These are phyloP conservation scores for Epichloe gansuensis DNA, from an alignment of 2,329 filamentous ascomycete species.

Conservation along the genomic window DNA sequence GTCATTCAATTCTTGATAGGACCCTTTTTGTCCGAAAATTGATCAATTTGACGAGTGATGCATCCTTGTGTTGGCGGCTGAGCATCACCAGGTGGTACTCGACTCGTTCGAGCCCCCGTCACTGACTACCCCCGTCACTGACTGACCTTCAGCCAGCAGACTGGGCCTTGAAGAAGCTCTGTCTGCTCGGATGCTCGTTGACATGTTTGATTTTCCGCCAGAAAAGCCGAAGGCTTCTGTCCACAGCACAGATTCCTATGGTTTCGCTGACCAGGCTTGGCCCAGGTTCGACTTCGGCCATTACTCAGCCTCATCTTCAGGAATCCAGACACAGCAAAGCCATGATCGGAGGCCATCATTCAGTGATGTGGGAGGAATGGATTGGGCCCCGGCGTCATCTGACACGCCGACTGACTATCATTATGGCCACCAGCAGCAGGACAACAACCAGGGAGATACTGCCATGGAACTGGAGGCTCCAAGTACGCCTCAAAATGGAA, in stretches of 20 bases:
- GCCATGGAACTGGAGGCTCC: constrained; percentile 18
- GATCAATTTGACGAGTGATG: constrained; percentile 24
- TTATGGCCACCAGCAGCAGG: constrained; percentile 10
- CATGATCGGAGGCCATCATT: constrained; percentile 17
- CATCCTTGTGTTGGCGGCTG: constrained; percentile 22
- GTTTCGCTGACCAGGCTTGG: constrained; percentile 21
- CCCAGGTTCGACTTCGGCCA: constrained; percentile 18
- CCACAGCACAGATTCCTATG: constrained; percentile 17
- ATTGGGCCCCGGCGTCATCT: constrained; percentile 23
- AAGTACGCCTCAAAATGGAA: constrained; percentile 11
- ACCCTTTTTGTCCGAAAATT: constrained; percentile 19
- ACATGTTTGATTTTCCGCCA: constrained; percentile 25
- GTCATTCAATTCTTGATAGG: constrained; percentile 18
- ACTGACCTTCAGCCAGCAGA: constrained; percentile 22
- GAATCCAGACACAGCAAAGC: constrained; percentile 11
- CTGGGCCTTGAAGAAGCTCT: constrained; percentile 16
- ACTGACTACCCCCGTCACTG: constrained; percentile 24
- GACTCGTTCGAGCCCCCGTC: constrained; percentile 26
- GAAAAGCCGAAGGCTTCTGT: constrained; percentile 20
- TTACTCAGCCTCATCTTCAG: constrained; percentile 12
- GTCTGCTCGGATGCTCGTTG: constrained; percentile 20
- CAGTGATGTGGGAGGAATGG: constrained; percentile 20
- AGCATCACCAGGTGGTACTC: constrained; percentile 24
- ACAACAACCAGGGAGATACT: constrained; percentile 2
- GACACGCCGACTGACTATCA: constrained; percentile 18